Conservation (phyloP, 129 eudicot genomes). For the Flaveria sonorensis region DNA sequence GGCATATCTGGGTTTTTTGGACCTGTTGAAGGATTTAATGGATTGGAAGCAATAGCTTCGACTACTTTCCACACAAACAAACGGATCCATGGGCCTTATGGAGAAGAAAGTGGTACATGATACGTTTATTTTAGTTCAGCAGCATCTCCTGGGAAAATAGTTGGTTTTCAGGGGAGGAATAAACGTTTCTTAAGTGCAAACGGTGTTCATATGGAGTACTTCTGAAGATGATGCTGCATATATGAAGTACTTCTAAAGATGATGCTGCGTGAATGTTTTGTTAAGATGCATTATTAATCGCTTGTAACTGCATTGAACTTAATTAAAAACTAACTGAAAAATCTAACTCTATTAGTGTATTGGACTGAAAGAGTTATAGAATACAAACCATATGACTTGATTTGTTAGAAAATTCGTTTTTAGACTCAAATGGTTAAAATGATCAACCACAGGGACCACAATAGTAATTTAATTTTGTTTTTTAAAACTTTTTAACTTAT, state of each 20-base stretch:
- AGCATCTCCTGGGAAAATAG: conserved; percentile 22
- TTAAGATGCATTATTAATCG: not conserved
- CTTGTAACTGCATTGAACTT: not conserved
- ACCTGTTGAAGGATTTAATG: conserved; percentile 2
- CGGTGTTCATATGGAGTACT: conserved; percentile 39
- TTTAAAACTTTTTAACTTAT: no score
- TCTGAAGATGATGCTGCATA: conserved; percentile 13
- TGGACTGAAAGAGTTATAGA: no score
- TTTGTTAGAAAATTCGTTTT: no score
- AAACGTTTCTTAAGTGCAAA: conserved; percentile 25
- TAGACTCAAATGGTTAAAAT: no score
- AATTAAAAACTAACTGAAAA: no score
- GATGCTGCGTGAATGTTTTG: not conserved
- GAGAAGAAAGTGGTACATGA: not conserved
- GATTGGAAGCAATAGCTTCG: conserved; percentile 18
- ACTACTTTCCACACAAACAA: conserved; percentile 33
- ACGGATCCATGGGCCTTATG: conserved; percentile 33
- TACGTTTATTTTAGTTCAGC: conserved; percentile 18
- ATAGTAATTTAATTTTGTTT: no score
- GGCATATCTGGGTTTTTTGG: conserved; percentile 28
- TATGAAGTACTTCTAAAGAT: conserved; percentile 28
- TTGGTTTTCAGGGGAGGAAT: conserved; percentile 38
- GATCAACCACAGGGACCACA: no score
- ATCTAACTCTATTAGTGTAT: no score
- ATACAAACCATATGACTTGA: no score